These are phyloP conservation scores for Linaria vulgaris DNA, from an alignment of 257 asterid genomes.

Conservation along the genomic window DNA sequence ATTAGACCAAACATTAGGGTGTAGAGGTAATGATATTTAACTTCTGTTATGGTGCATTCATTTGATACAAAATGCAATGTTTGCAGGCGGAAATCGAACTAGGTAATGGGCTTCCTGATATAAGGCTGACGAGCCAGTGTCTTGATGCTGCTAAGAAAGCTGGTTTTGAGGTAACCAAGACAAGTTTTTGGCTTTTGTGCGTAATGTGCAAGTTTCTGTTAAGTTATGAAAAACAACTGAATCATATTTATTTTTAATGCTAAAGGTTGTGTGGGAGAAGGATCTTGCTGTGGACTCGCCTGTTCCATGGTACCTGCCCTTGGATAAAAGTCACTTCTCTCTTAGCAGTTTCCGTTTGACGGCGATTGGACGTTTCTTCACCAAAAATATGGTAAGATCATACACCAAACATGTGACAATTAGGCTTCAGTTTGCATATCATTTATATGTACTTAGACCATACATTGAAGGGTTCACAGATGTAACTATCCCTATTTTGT, in stretches of 20 bases:
- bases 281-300: constrained; percentile 92
- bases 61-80: constrained; percentile 17
- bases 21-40: too few relatives aligned
- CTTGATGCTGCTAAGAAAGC: constrained; percentile 78
- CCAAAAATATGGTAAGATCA: constrained; percentile 69
- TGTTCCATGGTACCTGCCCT: constrained; percentile 88
- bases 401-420: too few relatives aligned
- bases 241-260: not conserved
- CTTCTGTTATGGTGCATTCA: not conserved
- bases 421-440: too few relatives aligned
- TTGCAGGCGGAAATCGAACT: constrained; percentile 88
- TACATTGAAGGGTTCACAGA: too few relatives aligned
- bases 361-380: constrained; percentile 71
- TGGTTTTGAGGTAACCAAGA: constrained; percentile 79
- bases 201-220: not conserved
- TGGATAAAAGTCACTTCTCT: constrained; percentile 85
- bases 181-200: constrained; percentile 9
- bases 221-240: not conserved
- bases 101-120: constrained; percentile 90
- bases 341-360: constrained; percentile 87
- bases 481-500: too few relatives aligned
- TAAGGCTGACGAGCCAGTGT: constrained; percentile 67
- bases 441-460: too few relatives aligned
- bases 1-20: too few relatives aligned
- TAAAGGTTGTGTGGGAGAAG: constrained; percentile 81